These are phyloP conservation scores for Phytopythium vexans DNA, from an alignment of 352 stramenopile genomes.

Conservation along the genomic window DNA sequence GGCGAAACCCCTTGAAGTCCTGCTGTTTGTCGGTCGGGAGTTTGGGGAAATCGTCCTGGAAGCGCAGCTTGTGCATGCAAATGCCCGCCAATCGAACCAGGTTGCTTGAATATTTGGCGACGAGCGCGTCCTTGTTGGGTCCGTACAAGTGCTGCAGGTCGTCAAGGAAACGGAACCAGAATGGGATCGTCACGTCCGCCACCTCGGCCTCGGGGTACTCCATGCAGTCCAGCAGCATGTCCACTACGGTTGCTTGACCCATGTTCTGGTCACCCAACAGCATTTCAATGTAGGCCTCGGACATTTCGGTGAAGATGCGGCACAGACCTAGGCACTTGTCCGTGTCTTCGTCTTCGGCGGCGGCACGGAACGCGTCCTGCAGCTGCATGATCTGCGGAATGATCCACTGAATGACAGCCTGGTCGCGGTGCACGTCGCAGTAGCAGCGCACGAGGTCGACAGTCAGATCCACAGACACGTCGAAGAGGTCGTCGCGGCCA, in stretches of 20 bases:
- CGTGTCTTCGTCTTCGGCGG: constrained; percentile 57
- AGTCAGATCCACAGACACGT: constrained; percentile 76
- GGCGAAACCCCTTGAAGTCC: constrained; percentile 82
- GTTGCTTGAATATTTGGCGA: constrained; percentile 41
- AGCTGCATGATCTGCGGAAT: constrained; percentile 72
- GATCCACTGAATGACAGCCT: constrained; percentile 71
- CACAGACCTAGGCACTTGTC: constrained; percentile 79
- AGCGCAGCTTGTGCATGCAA: constrained; percentile 84
- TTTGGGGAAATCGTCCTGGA: constrained; percentile 57
- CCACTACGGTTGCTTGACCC: constrained; percentile 62
- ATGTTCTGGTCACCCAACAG: constrained; percentile 61
- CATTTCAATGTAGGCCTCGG: constrained; percentile 80
- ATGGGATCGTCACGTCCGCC: constrained; percentile 80
- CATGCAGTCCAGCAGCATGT: constrained; percentile 89
- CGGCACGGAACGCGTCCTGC: constrained; percentile 42
- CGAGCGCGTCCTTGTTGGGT: constrained; percentile 9
- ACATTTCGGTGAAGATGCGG: constrained; percentile 90
- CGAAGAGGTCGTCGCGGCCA: constrained; percentile 75
- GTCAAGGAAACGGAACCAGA: constrained; percentile 73
- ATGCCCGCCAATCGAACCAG: constrained; percentile 59
- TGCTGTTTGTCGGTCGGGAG: constrained; percentile 71
- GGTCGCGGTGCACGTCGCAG: constrained; percentile 38
- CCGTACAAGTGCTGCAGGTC: constrained; percentile 29
- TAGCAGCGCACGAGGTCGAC: constrained; percentile 77
- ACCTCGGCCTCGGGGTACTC: constrained; percentile 74